A percentile compares a stretch with the other conserved stretches of the same genome.
Conservation (phyloP, 2,329 filamentous ascomycete species). For the Neonectria neomacrospora region DNA sequence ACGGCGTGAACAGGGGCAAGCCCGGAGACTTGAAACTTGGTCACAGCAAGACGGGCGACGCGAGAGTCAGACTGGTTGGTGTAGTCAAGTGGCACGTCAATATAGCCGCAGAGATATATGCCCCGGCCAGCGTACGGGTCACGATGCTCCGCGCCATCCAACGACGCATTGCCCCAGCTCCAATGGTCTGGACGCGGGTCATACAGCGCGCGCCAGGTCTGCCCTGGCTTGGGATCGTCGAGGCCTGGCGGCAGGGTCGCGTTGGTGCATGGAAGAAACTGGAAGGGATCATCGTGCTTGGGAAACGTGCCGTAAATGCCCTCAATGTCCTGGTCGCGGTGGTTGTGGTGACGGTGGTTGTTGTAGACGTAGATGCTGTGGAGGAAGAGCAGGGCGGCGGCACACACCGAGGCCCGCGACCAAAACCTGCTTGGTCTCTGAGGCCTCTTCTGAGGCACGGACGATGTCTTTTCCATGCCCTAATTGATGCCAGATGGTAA, state of each 20-base stretch:
- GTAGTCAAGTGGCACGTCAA: conserved; percentile 61
- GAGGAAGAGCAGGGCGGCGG: conserved; percentile 11
- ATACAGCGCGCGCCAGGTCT: conserved; percentile 55
- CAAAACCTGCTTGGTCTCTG: neutral
- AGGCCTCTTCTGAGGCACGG: neutral
- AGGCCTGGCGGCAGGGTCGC: conserved; percentile 54
- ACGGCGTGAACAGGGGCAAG: conserved; percentile 45
- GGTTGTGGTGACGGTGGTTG: neutral
- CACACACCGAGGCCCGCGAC: neutral
- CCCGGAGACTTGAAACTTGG: conserved; percentile 61
- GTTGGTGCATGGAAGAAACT: conserved; percentile 59
- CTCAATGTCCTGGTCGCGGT: conserved; percentile 1
- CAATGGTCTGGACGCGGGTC: conserved; percentile 58
- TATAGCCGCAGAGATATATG: conserved; percentile 60
- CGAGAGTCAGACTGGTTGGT: conserved; percentile 56
- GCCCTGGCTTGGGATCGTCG: conserved; percentile 50
- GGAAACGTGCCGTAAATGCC: conserved; percentile 49
- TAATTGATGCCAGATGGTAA: neutral
- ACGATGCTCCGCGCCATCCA: conserved; percentile 16
- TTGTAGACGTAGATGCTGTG: neutral
- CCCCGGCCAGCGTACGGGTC: conserved; percentile 54
- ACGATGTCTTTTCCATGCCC: conserved; percentile 7
- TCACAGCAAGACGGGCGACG: conserved; percentile 59
- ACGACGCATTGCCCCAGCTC: conserved; percentile 55
- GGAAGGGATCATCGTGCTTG: conserved; percentile 56